Percentiles rank a stretch among this genome's conserved stretches.
Conservation (phyloP, 2,329 filamentous ascomycete species). For the Tolypocladium endophyticum region DNA sequence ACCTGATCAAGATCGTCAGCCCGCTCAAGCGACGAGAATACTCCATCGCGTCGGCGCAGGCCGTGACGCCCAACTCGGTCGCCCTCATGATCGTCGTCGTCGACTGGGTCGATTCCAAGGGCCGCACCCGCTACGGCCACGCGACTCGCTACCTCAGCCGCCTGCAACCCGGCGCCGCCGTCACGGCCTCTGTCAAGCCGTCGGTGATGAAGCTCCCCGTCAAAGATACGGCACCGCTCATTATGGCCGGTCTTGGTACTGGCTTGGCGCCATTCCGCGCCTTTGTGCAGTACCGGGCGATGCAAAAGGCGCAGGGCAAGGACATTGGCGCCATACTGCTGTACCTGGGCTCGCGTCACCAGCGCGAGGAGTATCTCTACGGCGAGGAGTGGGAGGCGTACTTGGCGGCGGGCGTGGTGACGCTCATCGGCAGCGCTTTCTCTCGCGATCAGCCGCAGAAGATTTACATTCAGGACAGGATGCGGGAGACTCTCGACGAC, state of each 20-base stretch:
- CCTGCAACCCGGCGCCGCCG: constrained; percentile 62
- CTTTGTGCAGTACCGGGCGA: constrained; percentile 94
- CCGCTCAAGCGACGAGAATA: constrained; percentile 97
- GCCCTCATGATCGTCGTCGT: constrained; percentile 96
- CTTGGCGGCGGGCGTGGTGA: constrained; percentile 89
- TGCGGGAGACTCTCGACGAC: constrained; percentile 76
- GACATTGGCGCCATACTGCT: constrained; percentile 86
- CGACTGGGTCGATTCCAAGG: constrained; percentile 82
- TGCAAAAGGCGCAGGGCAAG: constrained; percentile 96
- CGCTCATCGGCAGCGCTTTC: constrained; percentile 85
- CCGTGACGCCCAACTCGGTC: constrained; percentile 82
- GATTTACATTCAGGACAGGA: constrained; percentile 98
- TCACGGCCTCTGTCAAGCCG: constrained; percentile 92
- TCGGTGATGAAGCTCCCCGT: constrained; percentile 98
- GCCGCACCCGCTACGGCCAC: constrained; percentile 84
- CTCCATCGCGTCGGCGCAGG: constrained; percentile 96
- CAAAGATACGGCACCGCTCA: constrained; percentile 80
- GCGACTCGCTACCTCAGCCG: constrained; percentile 81
- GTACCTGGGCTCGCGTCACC: constrained; percentile 94
- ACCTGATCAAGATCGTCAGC: constrained; percentile 76
- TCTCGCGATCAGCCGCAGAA: constrained; percentile 95
- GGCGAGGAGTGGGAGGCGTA: constrained; percentile 99
- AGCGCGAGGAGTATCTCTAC: constrained; percentile 97
- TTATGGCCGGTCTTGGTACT: constrained; percentile 98
- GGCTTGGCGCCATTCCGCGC: constrained; percentile 98